phyloP scores from a whole-genome alignment of 2,329 filamentous ascomycete genomes.

The Colletotrichum sansevieriae region DNA sequence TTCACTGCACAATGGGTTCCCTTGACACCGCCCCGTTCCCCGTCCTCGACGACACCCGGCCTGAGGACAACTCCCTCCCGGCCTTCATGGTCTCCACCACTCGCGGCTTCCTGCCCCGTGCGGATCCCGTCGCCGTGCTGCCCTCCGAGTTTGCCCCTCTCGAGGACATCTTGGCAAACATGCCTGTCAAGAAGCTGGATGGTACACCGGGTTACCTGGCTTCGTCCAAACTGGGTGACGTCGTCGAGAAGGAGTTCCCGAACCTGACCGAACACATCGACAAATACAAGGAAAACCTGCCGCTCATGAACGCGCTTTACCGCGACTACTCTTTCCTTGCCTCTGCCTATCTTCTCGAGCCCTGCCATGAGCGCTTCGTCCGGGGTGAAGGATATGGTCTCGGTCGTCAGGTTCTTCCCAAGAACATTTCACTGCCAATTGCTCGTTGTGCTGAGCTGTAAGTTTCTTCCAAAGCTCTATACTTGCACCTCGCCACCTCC shows the following conservation, averaged over 20 bases:
- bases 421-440: conserved; percentile 83
- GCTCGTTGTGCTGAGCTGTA: conserved; percentile 88
- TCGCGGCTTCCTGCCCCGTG: conserved; percentile 80
- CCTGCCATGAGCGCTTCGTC: conserved; percentile 82
- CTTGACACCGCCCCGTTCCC: conserved; percentile 61
- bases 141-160: conserved; percentile 81
- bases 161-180: conserved; percentile 78
- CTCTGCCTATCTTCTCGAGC: conserved; percentile 90
- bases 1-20: conserved; percentile 55
- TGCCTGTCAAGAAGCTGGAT: conserved; percentile 82
- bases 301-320: conserved; percentile 87
- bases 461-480: conserved; percentile 50
- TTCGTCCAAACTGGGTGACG: conserved; percentile 77
- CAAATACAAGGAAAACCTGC: conserved; percentile 78
- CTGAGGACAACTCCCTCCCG: conserved; percentile 73
- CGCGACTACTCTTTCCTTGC: conserved; percentile 93
- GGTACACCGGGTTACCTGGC: conserved; percentile 85
- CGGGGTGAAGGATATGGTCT: conserved; percentile 83
- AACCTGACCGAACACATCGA: conserved; percentile 82
- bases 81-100: conserved; percentile 85
- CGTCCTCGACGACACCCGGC: conserved; percentile 73
- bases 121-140: conserved; percentile 72
- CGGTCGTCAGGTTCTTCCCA: conserved; percentile 79
- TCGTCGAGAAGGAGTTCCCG: conserved; percentile 79
- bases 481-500: not conserved